These are phyloP conservation scores for Simplicillium sp. DNA, from an alignment of 2,329 filamentous ascomycete species.

Conservation along the genomic window DNA sequence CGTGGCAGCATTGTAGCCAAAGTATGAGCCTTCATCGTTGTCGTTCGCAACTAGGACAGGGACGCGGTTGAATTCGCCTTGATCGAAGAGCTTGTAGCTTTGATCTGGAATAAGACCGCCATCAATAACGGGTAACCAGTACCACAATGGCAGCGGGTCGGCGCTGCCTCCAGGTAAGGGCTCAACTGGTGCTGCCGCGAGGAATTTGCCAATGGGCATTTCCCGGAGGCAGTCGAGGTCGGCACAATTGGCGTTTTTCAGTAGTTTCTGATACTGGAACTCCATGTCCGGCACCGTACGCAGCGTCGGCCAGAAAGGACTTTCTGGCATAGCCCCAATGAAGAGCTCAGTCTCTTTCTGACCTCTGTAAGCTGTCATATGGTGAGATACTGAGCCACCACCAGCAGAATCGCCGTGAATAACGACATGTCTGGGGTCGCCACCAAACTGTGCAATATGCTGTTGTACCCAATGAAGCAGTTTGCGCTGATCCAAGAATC, in stretches of 20 bases:
- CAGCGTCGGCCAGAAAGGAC: slow-evolving; percentile 33
- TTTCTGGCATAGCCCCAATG: slow-evolving; percentile 27
- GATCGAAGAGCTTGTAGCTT: slow-evolving; percentile 23
- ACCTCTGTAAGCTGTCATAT: slow-evolving; percentile 29
- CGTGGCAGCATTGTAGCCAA: slow-evolving; percentile 22
- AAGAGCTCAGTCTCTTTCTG: slow-evolving; percentile 28
- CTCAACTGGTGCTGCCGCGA: slow-evolving; percentile 14
- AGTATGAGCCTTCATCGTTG: slow-evolving; percentile 28
- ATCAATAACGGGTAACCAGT: slow-evolving; percentile 36
- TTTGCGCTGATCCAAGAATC: slow-evolving; percentile 49
- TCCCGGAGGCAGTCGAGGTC: slow-evolving; percentile 26
- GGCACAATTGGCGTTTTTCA: slow-evolving; percentile 2
- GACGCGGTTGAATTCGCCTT: slow-evolving; percentile 24
- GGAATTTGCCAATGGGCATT: slow-evolving; percentile 17
- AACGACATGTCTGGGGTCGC: slow-evolving; percentile 42
- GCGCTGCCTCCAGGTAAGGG: slow-evolving; percentile 28
- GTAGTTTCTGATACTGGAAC: slow-evolving; percentile 20
- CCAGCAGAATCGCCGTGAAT: slow-evolving; percentile 49
- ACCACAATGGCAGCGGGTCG: slow-evolving; percentile 23
- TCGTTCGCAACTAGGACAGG: slow-evolving; percentile 21
- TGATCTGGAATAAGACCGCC: slow-evolving; percentile 26
- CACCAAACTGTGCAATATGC: slow-evolving; percentile 31
- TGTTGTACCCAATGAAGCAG: slow-evolving; percentile 47
- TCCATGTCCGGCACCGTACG: slow-evolving; percentile 28
- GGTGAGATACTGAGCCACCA: slow-evolving; percentile 40